Evolutionary conservation across 1,284 basidiomycete genomes (phyloP).

Genomic region (Apiotrichum sp.): DNA sequence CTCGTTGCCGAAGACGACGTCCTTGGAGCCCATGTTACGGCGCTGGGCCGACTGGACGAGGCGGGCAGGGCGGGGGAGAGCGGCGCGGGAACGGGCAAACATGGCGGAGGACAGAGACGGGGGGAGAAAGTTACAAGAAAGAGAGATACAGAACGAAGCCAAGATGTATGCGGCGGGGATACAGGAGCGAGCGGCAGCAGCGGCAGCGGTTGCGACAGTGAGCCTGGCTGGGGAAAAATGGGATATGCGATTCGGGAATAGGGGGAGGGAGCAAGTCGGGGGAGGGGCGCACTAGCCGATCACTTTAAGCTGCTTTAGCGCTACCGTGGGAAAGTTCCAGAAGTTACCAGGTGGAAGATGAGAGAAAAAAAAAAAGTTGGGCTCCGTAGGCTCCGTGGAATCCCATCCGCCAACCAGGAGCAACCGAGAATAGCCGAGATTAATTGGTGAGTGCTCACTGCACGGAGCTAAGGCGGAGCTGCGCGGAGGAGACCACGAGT

Average conservation of each 20-base stretch:
- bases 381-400: no score
- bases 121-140: background rate
- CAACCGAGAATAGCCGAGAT: background rate
- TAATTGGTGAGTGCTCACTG: no score
- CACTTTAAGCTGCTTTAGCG: background rate
- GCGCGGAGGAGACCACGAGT: background rate
- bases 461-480: background rate
- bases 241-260: background rate
- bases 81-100: conserved; percentile 37
- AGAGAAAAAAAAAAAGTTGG: conserved; percentile 8
- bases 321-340: conserved; percentile 19
- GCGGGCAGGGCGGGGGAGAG: conserved; percentile 50
- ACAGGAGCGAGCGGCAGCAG: background rate
- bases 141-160: conserved; percentile 1
- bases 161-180: background rate
- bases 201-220: background rate
- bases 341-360: background rate
- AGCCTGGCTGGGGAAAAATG: conserved; percentile 8
- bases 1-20: conserved; percentile 95
- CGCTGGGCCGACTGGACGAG: conserved; percentile 45
- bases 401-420: no score
- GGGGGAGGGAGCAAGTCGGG: no score
- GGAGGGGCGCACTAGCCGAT: no score
- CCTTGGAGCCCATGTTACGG: conserved; percentile 72
- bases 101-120: conserved; percentile 6